These are phyloP conservation scores for Medakamo hakoo DNA, from an alignment of 139 green algal species.

Conservation along the genomic window DNA sequence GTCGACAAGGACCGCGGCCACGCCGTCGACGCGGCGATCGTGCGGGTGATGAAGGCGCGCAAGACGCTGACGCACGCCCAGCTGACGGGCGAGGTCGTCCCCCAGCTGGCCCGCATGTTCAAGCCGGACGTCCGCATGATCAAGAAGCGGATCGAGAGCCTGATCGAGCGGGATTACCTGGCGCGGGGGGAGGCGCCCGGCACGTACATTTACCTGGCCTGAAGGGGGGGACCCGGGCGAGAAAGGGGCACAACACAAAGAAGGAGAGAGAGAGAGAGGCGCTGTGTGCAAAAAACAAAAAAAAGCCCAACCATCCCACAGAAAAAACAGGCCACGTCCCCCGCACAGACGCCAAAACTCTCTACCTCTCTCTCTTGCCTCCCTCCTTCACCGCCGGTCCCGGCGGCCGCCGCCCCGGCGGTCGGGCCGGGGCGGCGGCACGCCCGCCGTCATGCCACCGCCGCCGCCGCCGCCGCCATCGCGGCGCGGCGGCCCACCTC, in stretches of 20 bases:
- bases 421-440: too few relatives aligned
- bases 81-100: conserved; percentile 88
- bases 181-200: conserved; percentile 42
- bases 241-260: not conserved
- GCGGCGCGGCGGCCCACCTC: too few relatives aligned
- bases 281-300: not conserved
- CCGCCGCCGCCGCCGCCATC: too few relatives aligned
- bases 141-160: conserved; percentile 92
- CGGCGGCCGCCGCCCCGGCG: too few relatives aligned
- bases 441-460: too few relatives aligned
- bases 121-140: conserved; percentile 92
- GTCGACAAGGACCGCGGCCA: conserved; percentile 76
- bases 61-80: conserved; percentile 73
- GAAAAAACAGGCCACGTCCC: too few relatives aligned
- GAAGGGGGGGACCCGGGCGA: not conserved
- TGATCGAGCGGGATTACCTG: conserved; percentile 92
- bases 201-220: not conserved
- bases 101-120: conserved; percentile 93
- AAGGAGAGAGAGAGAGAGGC: not conserved
- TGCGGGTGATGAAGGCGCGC: conserved; percentile 28
- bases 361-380: not conserved
- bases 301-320: not conserved
- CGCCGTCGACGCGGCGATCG: conserved; percentile 37
- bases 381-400: not conserved
- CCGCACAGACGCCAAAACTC: too few relatives aligned